Evolutionary conservation across 345 rosid species (phyloP).

Genomic region (Aethionema arabicum): DNA sequence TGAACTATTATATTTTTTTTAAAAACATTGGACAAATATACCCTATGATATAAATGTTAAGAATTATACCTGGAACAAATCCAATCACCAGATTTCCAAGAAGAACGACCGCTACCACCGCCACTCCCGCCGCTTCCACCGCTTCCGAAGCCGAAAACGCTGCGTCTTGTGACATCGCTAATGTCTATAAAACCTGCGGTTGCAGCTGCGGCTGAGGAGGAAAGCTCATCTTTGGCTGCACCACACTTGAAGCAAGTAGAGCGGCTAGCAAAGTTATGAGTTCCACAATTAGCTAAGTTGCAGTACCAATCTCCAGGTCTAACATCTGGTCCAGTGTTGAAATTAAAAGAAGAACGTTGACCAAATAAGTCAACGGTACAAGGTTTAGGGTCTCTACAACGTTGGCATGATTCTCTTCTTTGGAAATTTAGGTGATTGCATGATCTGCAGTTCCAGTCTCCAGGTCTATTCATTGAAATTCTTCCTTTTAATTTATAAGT

Average conservation of each 20-base stretch:
- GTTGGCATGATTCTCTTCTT: slow-evolving; percentile 76
- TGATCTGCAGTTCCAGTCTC: slow-evolving; percentile 91
- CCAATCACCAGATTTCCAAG: slow-evolving; percentile 91
- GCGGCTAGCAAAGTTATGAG: slow-evolving; percentile 77
- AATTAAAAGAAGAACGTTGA: slow-evolving; percentile 49
- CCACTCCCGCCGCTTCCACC: slow-evolving; percentile 40
- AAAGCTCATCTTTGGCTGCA: slow-evolving; percentile 48
- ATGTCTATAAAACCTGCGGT: slow-evolving; percentile 35
- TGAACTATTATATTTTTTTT: no score
- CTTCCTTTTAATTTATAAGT: slow-evolving; percentile 2
- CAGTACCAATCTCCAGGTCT: slow-evolving; percentile 89
- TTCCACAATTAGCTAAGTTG: slow-evolving; percentile 53
- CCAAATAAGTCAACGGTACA: slow-evolving; percentile 44
- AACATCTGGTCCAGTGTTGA: slow-evolving; percentile 66
- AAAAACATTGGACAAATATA: slow-evolving; percentile 18
- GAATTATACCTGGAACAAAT: slow-evolving; percentile 61
- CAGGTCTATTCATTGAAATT: slow-evolving; percentile 80
- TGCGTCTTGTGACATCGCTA: slow-evolving; percentile 37
- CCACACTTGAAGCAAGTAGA: slow-evolving; percentile 72
- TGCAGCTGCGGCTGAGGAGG: slow-evolving; percentile 27
- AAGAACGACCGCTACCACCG: slow-evolving; percentile 50
- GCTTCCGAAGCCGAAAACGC: slow-evolving; percentile 41
- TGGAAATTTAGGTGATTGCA: slow-evolving; percentile 90
- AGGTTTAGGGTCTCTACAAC: slow-evolving; percentile 53
- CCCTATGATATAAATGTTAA: no score